A percentile compares a stretch with the other conserved stretches of the same genome.
phyloP scores from a whole-genome alignment of 495 filamentous ascomycete genomes.

The Lophium mytilinum region DNA sequence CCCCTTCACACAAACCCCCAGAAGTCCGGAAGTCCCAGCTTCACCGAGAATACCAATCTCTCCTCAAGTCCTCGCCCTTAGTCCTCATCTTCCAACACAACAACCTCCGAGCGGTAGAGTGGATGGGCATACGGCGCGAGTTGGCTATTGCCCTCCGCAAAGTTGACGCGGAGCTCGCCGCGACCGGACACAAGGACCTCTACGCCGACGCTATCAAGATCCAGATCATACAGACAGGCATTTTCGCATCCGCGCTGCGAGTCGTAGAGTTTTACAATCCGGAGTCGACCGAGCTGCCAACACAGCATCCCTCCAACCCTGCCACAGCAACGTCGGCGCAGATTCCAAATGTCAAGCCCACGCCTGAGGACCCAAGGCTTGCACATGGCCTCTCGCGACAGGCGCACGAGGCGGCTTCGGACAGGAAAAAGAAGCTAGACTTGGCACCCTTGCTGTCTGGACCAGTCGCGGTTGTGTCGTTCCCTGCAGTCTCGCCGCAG shows the following conservation, averaged over 20 bases:
- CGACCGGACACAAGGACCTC: constrained; percentile 39
- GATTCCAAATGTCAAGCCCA: constrained; percentile 22
- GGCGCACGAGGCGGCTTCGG: constrained; percentile 44
- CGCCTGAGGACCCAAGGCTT: constrained; percentile 42
- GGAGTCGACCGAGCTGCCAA: constrained; percentile 6
- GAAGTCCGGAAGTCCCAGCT: constrained; percentile 92
- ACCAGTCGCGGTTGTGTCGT: constrained; percentile 68
- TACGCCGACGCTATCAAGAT: constrained; percentile 55
- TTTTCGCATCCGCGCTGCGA: constrained; percentile 74
- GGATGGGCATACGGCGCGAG: constrained; percentile 79
- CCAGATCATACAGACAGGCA: constrained; percentile 76
- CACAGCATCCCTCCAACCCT: constrained; percentile 25
- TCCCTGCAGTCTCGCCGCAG: constrained; percentile 72
- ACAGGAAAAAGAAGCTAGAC: constrained; percentile 39
- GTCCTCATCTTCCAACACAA: constrained; percentile 96
- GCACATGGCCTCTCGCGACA: constrained; percentile 66
- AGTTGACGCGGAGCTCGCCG: constrained; percentile 48
- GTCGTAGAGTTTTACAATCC: constrained; percentile 83
- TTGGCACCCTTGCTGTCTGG: constrained; percentile 72
- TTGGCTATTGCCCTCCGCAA: constrained; percentile 58
- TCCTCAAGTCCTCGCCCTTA: constrained; percentile 80
- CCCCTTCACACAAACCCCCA: constrained; percentile 77
- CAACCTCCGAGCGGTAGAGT: constrained; percentile 82
- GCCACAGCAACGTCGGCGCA: constrained; percentile 27
- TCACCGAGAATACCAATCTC: constrained; percentile 83